Evolutionary conservation across 139 green algal genomes (phyloP).

Genomic region (Microglena sp.): DNA sequence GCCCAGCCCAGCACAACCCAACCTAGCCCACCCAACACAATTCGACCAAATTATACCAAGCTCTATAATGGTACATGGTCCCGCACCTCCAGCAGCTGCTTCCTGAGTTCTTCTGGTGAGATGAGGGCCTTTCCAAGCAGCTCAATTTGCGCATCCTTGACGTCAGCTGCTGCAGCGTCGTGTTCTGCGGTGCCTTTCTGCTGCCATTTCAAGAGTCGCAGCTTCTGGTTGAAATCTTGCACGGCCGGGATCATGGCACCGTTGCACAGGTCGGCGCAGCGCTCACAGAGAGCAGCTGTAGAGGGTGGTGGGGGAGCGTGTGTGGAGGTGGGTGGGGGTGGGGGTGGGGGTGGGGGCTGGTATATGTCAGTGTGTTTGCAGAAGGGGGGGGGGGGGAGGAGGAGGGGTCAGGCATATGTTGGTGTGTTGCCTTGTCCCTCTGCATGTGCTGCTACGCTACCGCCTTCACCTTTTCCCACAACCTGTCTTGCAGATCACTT

Average conservation of each 20-base stretch:
- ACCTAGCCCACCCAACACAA: too few species aligned
- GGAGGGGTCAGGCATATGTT: background rate
- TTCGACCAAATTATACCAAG: too few species aligned
- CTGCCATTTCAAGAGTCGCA: conserved; percentile 6
- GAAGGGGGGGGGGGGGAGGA: background rate
- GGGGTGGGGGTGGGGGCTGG: background rate
- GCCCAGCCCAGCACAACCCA: too few species aligned
- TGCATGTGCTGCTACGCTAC: background rate
- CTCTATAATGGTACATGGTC: too few species aligned
- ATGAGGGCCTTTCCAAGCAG: conserved; percentile 44
- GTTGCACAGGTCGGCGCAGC: conserved; percentile 73
- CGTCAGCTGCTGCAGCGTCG: too few species aligned
- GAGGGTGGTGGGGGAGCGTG: too few species aligned
- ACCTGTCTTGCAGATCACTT: too few species aligned
- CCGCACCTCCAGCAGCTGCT: conserved; percentile 37
- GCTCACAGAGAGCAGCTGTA: conserved; percentile 54
- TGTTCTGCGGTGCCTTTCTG: background rate
- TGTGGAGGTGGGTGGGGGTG: too few species aligned
- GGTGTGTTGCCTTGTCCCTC: background rate
- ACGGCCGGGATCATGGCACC: conserved; percentile 76
- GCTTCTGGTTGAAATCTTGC: conserved; percentile 32
- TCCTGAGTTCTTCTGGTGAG: conserved; percentile 64
- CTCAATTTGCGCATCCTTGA: background rate
- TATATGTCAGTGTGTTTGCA: background rate
- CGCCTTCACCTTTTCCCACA: background rate